Evolutionary conservation across 1,139 yeast species (phyloP), one percentile per base, ranked within the genome.

Genomic region (Pneumocystis oryctolagi): DNA sequence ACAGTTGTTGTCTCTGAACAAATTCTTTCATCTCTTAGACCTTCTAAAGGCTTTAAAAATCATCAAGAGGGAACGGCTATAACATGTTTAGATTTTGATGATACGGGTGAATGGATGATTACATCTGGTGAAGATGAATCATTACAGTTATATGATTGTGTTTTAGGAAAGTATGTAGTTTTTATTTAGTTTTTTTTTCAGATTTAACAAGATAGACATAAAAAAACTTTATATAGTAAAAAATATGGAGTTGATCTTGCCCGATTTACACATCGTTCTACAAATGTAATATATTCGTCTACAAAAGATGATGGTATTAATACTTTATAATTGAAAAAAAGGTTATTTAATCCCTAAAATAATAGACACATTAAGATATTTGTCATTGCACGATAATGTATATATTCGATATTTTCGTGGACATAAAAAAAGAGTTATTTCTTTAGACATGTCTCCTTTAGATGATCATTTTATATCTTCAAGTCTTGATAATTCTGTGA

Each of bases 161-260:
- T 82, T 61, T 79, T 82, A 63, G 97, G 97, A 1, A 77, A 80
- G 64, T 67, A 64, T 34, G 64, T 61, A 31, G n/a, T 9, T 53
- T 31, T 20, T 60, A 39, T n/a, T 9, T 16, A 4, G 2, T 2
- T 5, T 47, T 39, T 47, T 34, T 59, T 20, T 16, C 12, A 39
- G n/a, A n/a, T n/a, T 47, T 47, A 47, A 47, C 3, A 25, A 47
- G 25, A 9, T 4, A 59, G 30, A 55, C 74, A 71, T 62, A 68
- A 66, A 70, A 71, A 68, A 63, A 83, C 89, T 5, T 80, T 88
- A 5, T 85, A 83, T 67, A 85, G 95, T 31, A 92, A 89, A 74
- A 92, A 92, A 71, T 92, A 92, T 69, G 98, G 99, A 0, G 89
- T 90, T 64, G 89, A 88, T 70, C 75, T 88, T 58, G 97, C 96